phyloP scores from a whole-genome alignment of 1,139 yeast genomes.

The Taphrina confusa region DNA sequence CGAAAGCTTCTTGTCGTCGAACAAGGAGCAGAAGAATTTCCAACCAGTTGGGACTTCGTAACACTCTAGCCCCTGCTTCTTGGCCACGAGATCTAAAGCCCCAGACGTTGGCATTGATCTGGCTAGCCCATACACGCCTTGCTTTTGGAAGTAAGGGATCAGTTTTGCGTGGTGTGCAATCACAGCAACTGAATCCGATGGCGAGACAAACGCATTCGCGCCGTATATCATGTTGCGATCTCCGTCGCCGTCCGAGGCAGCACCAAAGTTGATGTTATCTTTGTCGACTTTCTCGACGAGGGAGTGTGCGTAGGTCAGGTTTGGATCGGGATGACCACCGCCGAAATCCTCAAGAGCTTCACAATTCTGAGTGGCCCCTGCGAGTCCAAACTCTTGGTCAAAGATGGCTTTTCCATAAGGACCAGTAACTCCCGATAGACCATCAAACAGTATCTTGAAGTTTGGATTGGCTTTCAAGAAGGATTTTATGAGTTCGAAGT shows the following conservation, averaged over 20 bases:
- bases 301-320: constrained; percentile 87
- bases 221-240: constrained; percentile 99
- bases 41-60: constrained; percentile 99
- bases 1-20: constrained; percentile 87
- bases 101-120: constrained; percentile 97
- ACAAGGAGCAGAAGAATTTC: constrained; percentile 95
- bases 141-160: constrained; percentile 85
- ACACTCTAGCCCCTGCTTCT: constrained; percentile 66
- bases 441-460: constrained; percentile 81
- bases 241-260: constrained; percentile 99
- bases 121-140: constrained; percentile 92
- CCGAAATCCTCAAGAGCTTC: constrained; percentile 87
- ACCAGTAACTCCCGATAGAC: constrained; percentile 94
- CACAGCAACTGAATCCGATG: constrained; percentile 97
- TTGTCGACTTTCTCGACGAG: constrained; percentile 81
- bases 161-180: constrained; percentile 80
- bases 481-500: constrained; percentile 73
- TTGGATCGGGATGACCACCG: constrained; percentile 97
- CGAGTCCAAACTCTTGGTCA: constrained; percentile 78
- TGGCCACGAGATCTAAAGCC: constrained; percentile 90
- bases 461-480: constrained; percentile 62
- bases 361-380: constrained; percentile 70
- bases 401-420: constrained; percentile 90
- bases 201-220: constrained; percentile 90
- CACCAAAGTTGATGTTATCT: constrained; percentile 85